phyloP scores from a whole-genome alignment of 805 yeast species.

The Ogataea corticis region DNA sequence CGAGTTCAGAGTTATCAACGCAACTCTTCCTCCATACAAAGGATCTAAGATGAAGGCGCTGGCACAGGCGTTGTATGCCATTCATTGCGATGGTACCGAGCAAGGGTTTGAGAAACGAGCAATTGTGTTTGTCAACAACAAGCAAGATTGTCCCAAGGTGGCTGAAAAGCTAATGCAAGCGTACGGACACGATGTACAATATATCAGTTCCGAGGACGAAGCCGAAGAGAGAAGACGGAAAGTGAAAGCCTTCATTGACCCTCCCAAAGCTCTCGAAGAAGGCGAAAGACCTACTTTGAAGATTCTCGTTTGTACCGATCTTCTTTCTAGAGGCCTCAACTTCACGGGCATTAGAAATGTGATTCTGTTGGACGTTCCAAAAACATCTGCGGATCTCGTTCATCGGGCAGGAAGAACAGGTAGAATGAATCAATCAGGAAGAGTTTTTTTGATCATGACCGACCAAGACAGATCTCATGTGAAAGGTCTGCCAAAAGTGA shows the following conservation, averaged over 20 bases:
- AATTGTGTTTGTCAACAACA: slow-evolving; percentile 80
- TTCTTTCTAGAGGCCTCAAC: slow-evolving; percentile 87
- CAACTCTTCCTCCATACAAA: slow-evolving; percentile 73
- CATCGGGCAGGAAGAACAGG: slow-evolving; percentile 96
- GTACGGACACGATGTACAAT: slow-evolving; percentile 60
- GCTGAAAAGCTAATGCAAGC: slow-evolving; percentile 51
- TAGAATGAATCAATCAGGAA: slow-evolving; percentile 83
- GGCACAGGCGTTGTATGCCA: slow-evolving; percentile 86
- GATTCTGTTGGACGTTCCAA: slow-evolving; percentile 82
- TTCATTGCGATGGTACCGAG: slow-evolving; percentile 82
- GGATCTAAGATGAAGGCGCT: slow-evolving; percentile 83
- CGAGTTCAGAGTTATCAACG: slow-evolving; percentile 73
- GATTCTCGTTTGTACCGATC: slow-evolving; percentile 83
- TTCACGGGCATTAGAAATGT: slow-evolving; percentile 81
- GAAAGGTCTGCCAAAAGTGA: slow-evolving; percentile 71
- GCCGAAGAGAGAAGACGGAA: slow-evolving; percentile 58
- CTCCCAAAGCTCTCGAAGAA: slow-evolving; percentile 49
- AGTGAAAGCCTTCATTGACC: slow-evolving; percentile 62
- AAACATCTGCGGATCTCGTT: slow-evolving; percentile 78
- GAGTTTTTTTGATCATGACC: slow-evolving; percentile 79
- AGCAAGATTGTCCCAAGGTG: slow-evolving; percentile 58
- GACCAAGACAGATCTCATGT: slow-evolving; percentile 74
- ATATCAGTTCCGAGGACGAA: slow-evolving; percentile 65
- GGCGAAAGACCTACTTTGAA: slow-evolving; percentile 43
- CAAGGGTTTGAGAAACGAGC: slow-evolving; percentile 73